Percentiles rank a stretch among this genome's conserved stretches.
phyloP scores from a whole-genome alignment of 73 alveolate species.

The Uronychia setigera region DNA sequence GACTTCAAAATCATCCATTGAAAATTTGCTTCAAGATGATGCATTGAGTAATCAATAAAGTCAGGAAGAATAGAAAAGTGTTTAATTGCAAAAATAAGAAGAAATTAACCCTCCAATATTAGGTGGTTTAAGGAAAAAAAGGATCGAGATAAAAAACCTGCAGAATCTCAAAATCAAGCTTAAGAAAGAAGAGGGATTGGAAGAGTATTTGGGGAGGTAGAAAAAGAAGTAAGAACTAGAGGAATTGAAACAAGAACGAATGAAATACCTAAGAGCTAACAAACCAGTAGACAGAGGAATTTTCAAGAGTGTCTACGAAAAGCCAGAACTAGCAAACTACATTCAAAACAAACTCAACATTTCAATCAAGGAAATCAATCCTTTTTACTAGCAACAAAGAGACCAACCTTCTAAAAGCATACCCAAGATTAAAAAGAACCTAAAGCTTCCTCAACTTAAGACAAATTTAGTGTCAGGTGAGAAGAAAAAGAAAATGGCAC shows the following conservation, averaged over 20 bases:
- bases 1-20: too few relatives aligned
- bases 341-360: background rate
- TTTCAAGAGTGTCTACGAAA: background rate
- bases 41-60: background rate
- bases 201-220: background rate
- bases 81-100: background rate
- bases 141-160: too few relatives aligned
- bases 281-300: background rate
- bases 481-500: too few relatives aligned
- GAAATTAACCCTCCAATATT: background rate
- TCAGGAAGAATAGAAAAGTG: background rate
- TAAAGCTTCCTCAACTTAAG: too few relatives aligned
- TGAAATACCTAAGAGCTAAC: background rate
- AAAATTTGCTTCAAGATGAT: too few relatives aligned
- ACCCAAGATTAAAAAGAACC: too few relatives aligned
- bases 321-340: background rate
- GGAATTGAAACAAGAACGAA: background rate
- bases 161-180: too few relatives aligned
- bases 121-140: too few relatives aligned
- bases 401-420: too few relatives aligned
- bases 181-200: too few relatives aligned
- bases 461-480: too few relatives aligned
- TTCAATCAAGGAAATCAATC: background rate
- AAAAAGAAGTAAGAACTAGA: background rate
- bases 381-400: conserved; percentile 48